Percentiles rank a stretch among this genome's conserved stretches.
Evolutionary conservation across 306 rosid genomes (phyloP).

Genomic region (Aeschynomene evenia): DNA sequence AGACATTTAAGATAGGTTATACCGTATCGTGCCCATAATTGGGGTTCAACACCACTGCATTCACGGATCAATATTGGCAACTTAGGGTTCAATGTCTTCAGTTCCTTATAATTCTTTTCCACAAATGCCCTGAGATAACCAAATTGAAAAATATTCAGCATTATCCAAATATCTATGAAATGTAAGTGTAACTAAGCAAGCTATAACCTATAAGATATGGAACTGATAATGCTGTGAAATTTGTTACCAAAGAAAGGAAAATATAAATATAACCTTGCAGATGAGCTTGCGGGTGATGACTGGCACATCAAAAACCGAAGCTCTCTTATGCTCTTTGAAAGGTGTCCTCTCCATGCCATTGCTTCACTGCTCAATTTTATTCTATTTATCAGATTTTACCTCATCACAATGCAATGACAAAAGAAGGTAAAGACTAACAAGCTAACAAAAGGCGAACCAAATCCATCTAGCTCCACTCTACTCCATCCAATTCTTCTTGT

Average conservation of each 20-base stretch:
- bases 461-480: too few relatives aligned
- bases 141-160: neutral
- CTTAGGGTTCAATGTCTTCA: slow-evolving; percentile 79
- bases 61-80: slow-evolving; percentile 93
- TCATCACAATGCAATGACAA: neutral
- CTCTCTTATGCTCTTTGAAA: slow-evolving; percentile 80
- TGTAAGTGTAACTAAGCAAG: neutral
- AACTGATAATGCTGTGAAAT: neutral
- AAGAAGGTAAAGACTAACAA: neutral
- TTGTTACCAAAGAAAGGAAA: neutral
- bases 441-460: too few relatives aligned
- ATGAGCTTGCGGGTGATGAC: slow-evolving; percentile 80
- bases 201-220: neutral
- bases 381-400: slow-evolving; percentile 29
- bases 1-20: slow-evolving; percentile 26
- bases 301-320: slow-evolving; percentile 88
- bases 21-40: slow-evolving; percentile 98
- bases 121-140: slow-evolving; percentile 64
- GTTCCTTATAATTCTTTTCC: slow-evolving; percentile 81
- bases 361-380: slow-evolving; percentile 24
- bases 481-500: too few relatives aligned
- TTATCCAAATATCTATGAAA: neutral
- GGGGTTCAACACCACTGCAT: slow-evolving; percentile 81
- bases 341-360: slow-evolving; percentile 91
- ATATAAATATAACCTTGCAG: slow-evolving; percentile 64